A percentile compares a stretch with the other conserved stretches of the same genome.
Conservation (phyloP, 768 basidiomycete genomes). For the Mycena rosella region DNA sequence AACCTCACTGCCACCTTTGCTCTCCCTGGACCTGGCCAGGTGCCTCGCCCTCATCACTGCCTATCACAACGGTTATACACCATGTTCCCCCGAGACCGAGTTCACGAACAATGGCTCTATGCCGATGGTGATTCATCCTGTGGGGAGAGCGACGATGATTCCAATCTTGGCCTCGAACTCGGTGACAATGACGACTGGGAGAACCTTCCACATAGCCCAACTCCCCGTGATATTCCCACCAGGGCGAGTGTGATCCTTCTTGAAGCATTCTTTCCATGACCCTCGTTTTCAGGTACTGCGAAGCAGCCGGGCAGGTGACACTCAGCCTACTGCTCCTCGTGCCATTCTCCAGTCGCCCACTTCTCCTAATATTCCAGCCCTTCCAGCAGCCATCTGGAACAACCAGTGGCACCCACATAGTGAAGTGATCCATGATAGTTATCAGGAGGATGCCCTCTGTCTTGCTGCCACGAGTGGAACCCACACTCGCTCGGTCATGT, state of each 20-base stretch:
- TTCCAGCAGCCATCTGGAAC: too few relatives aligned
- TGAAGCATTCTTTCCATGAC: too few relatives aligned
- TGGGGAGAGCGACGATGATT: conserved; percentile 9
- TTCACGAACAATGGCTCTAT: conserved; percentile 12
- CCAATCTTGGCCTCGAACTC: conserved; percentile 6
- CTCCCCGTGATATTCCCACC: neutral
- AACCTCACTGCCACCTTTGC: conserved; percentile 4
- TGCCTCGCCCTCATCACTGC: conserved; percentile 6
- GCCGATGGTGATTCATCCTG: conserved; percentile 22
- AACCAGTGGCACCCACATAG: too few relatives aligned
- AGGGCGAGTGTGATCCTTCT: neutral
- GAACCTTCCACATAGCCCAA: conserved; percentile 6
- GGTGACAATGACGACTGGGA: conserved; percentile 11
- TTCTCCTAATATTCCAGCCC: too few relatives aligned
- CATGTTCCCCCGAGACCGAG: conserved; percentile 21
- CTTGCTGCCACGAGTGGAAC: too few relatives aligned
- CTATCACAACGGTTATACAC: conserved; percentile 11
- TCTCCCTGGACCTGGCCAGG: conserved; percentile 9
- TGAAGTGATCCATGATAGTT: too few relatives aligned
- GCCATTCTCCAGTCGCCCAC: too few relatives aligned
- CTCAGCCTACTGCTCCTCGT: too few relatives aligned
- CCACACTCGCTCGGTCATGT: too few relatives aligned
- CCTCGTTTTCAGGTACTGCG: too few relatives aligned
- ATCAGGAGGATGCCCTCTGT: too few relatives aligned
- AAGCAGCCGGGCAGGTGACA: too few relatives aligned